A percentile compares a stretch with the other conserved stretches of the same genome.
Conservation (phyloP, 1,139 yeast species). For the Hyphopichia pseudoburtonii region DNA sequence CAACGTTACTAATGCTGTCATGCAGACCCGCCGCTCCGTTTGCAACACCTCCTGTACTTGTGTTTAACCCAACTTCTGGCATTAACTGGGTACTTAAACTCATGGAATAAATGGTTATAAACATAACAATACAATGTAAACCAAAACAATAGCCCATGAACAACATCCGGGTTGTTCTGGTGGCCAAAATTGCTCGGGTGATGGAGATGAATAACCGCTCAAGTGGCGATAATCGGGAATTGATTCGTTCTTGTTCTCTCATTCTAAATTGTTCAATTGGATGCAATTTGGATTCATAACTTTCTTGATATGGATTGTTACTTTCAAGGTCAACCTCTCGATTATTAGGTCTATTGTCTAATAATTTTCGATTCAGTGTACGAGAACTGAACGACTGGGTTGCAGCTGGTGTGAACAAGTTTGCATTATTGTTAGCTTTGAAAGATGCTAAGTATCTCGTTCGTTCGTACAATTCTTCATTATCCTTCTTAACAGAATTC, state of each 20-base stretch:
- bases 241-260: constrained; percentile 74
- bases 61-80: constrained; percentile 50
- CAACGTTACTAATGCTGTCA: constrained; percentile 5
- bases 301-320: constrained; percentile 50
- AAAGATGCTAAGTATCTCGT: constrained; percentile 71
- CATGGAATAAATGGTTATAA: constrained; percentile 60
- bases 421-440: constrained; percentile 16
- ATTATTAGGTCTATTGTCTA: constrained; percentile 32
- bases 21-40: constrained; percentile 16
- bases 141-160: constrained; percentile 74
- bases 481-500: constrained; percentile 65
- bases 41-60: constrained; percentile 48
- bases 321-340: constrained; percentile 52
- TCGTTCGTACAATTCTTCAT: constrained; percentile 76
- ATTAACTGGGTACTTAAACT: constrained; percentile 45
- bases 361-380: constrained; percentile 19
- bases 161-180: constrained; percentile 68
- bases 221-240: constrained; percentile 69
- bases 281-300: constrained; percentile 76
- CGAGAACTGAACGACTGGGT: constrained; percentile 14
- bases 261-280: constrained; percentile 84
- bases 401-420: constrained; percentile 11
- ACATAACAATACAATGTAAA: constrained; percentile 72
- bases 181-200: constrained; percentile 73
- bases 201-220: constrained; percentile 77